Base-by-base conservation (phyloP, 148 eudicot species). In the Vaccinium darrowii region DNA sequence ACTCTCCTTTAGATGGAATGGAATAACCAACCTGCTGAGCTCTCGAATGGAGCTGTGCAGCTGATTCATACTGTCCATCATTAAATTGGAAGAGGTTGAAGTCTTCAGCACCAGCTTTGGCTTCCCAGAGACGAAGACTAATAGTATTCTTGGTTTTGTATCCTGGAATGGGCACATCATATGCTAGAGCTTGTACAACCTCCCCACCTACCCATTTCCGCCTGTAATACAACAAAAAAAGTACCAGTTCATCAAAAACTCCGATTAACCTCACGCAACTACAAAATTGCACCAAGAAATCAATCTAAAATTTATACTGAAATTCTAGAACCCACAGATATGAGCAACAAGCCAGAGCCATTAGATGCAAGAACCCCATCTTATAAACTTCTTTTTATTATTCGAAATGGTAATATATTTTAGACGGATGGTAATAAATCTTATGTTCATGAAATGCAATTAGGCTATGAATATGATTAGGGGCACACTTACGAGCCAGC, bases 121-220 rank as follows among this genome's bases (percentile, higher is more conserved):
- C 99, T 87, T 95, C 99, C 99, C 99, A 97, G 69, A 97, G 94
- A 49, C 99, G 98, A 82, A 97, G 99, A 85, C 97, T 97, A 67
- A 90, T 97, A 56, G 98, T 97, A 87, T 95, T 97, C 90, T 91
- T 94, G 85, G 99, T 95, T 85, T 94, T 95, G 90, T 93, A 95
- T 78, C 99, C 99, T 63, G 99, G 99, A 90, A 97, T 95, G 15
- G 99, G 99, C 78, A 95, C 98, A 88, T 97, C 99, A 90, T 95
- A 97, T 76, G 99, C 98, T 65, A 95, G 85, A 88, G 99, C 99
- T 86, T 95, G 95, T 85, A 95, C 78, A 84, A 93, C 90, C 85
- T 97, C 98, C 60, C 99, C 99, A 88, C 92, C 99, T 25, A 91
- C 92, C 98, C 95, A 97, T 89, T 92, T 91, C 83, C 98, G 98